These are phyloP conservation scores for Lasiosphaeria ovina DNA, from an alignment of 495 filamentous ascomycete species.

Conservation along the genomic window DNA sequence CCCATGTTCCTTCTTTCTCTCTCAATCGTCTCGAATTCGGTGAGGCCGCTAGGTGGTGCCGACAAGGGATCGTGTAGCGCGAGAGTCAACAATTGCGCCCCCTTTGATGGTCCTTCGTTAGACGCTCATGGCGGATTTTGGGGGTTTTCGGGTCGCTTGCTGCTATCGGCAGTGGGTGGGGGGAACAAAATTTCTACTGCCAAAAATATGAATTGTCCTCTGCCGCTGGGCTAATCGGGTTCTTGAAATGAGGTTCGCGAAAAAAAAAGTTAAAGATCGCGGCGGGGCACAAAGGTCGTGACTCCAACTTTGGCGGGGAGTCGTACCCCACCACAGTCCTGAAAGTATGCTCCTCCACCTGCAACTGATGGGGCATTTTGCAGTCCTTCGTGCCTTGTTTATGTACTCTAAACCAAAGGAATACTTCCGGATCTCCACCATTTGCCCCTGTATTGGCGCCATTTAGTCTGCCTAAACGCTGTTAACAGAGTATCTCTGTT, in stretches of 20 bases:
- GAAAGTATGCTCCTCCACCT: neutral
- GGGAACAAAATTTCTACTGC: no score
- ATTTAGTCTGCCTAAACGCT: no score
- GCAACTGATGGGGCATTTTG: neutral
- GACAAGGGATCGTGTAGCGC: constrained; percentile 1
- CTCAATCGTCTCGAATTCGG: neutral
- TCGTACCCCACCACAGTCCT: constrained; percentile 25
- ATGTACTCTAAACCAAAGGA: no score
- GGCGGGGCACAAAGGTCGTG: constrained; percentile 1
- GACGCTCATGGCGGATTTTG: constrained; percentile 15
- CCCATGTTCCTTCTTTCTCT: constrained; percentile 13
- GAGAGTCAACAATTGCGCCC: constrained; percentile 12
- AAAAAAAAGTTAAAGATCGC: neutral
- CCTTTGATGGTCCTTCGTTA: constrained; percentile 15
- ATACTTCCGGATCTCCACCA: neutral
- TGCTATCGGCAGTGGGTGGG: neutral
- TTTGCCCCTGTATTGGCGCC: neutral
- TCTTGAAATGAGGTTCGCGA: neutral
- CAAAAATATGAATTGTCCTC: no score
- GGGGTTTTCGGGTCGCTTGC: neutral
- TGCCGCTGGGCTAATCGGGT: no score
- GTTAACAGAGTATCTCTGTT: no score
- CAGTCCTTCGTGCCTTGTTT: no score
- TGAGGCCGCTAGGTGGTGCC: neutral
- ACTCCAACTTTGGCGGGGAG: constrained; percentile 13